Evolutionary conservation across 495 filamentous ascomycete species (phyloP), one percentile per base, ranked within the genome.

Genomic region (Geoglossum glabrum): DNA sequence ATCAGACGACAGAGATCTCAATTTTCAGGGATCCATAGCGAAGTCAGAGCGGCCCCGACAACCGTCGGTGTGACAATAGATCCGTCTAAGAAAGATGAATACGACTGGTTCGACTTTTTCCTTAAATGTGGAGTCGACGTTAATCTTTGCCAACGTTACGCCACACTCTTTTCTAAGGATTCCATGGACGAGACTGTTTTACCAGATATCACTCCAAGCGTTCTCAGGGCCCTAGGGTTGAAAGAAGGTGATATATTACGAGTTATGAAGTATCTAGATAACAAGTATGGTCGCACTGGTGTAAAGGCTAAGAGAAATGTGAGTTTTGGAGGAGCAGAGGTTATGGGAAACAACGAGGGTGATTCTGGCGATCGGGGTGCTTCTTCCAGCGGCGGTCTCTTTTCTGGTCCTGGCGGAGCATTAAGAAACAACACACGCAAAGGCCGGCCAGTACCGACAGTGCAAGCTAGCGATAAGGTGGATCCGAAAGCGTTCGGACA

Each of bases 101-200:
- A 97, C 64, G 92, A 99, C 67, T 99, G 92, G 92, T 99, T 97
- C 65, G 87, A 95, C 62, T 97, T 99, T 71, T 99, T 99, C 74
- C 72, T 99, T 25, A 77, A 80, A 57, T 88, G 89, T 66, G 92
- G 93, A 31, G 86, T 97, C 58, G 84, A 86, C 57, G 84, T 87
- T 34, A 85, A 90, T 63, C 83, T 92, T 47, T 97, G 92, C 69
- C 89, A 96, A 68, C 78, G 93, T 40, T 99, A 99, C 66, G 82
- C 92, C 6, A 82, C 86, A 64, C 85, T 85, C 10, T 97, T 99
- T 63, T 64, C 76, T 30, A 81, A 80, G 64, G 92, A 99, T 65
- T 90, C 89, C 13, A 97, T 99, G 87, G 89, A 95, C 61, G 88
- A 96, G 69, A 84, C 82, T 47, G 79, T 92, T 30, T 67, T 97